phyloP scores from a whole-genome alignment of 2,329 filamentous ascomycete species.

The Talaromyces pinophilus region DNA sequence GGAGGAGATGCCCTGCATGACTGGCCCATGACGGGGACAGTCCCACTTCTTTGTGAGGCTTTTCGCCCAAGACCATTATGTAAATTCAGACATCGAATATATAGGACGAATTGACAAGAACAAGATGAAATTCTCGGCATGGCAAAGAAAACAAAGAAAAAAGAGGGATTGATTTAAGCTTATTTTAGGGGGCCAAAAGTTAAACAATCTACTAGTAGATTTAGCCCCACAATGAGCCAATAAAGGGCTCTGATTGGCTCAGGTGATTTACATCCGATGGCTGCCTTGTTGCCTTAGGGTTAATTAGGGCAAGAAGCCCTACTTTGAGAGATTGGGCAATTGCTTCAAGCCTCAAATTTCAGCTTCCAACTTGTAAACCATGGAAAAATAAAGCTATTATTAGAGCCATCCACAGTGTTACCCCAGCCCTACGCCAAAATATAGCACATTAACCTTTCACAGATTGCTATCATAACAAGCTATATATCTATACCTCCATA shows the following conservation, averaged over 20 bases:
- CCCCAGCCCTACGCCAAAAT: too few relatives aligned
- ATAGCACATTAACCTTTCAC: neutral
- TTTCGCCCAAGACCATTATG: slow-evolving; percentile 1
- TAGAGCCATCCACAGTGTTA: too few relatives aligned
- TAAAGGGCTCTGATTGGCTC: neutral
- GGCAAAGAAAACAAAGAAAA: neutral
- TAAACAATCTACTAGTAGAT: neutral
- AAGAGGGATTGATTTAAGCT: slow-evolving; percentile 7
- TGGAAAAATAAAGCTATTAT: neutral
- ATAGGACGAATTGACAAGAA: neutral
- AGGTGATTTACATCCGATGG: neutral
- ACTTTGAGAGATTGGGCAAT: neutral
- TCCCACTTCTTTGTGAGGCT: neutral
- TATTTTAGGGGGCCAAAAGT: neutral
- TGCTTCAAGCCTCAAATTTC: neutral
- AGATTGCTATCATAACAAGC: neutral
- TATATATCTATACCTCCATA: neutral
- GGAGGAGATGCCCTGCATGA: neutral
- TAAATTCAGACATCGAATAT: neutral
- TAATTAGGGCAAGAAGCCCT: neutral
- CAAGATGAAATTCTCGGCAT: neutral
- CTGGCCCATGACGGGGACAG: slow-evolving; percentile 1
- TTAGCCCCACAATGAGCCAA: neutral
- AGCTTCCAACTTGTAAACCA: neutral
- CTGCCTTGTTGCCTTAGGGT: neutral